phyloP scores from a whole-genome alignment of 441 rosid genomes.

The Aleurites moluccanus region DNA sequence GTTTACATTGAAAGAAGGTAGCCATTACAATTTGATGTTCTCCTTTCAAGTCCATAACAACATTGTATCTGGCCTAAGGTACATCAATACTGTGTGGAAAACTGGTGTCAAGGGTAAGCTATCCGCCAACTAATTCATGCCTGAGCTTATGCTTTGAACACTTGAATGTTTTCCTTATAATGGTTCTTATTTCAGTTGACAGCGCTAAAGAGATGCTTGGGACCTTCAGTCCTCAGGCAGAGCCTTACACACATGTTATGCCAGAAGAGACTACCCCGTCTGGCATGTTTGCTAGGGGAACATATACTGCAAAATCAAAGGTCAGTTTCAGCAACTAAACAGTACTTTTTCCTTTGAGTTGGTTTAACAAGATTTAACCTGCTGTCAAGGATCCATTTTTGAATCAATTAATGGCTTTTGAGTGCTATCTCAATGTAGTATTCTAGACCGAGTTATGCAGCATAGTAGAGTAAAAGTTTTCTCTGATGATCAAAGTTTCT shows the following conservation, averaged over 20 bases:
- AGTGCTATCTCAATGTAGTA: not conserved
- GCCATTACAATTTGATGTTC: conserved; percentile 68
- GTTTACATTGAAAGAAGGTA: conserved; percentile 93
- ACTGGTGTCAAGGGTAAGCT: conserved; percentile 68
- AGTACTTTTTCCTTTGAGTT: not conserved
- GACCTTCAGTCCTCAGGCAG: conserved; percentile 81
- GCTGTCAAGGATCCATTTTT: not conserved
- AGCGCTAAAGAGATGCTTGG: conserved; percentile 82
- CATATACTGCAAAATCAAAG: conserved; percentile 81
- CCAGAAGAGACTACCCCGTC: conserved; percentile 73
- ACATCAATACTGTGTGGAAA: conserved; percentile 86
- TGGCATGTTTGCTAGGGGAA: conserved; percentile 81
- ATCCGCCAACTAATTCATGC: conserved; percentile 1
- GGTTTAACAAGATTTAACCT: not conserved
- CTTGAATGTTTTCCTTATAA: not conserved
- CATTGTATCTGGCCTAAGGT: conserved; percentile 89
- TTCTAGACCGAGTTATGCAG: not conserved
- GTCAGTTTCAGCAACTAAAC: conserved; percentile 29
- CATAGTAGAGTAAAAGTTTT: not conserved
- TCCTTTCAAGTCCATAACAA: conserved; percentile 71
- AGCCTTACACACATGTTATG: conserved; percentile 63
- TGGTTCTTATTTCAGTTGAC: conserved; percentile 49
- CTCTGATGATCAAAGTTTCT: too few species aligned
- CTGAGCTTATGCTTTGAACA: not conserved
- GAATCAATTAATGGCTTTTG: not conserved